A percentile compares a stretch with the other conserved stretches of the same genome.
phyloP scores from a whole-genome alignment of 192 early-diverging fungal genomes.

The Tieghemiomyces parasiticus region DNA sequence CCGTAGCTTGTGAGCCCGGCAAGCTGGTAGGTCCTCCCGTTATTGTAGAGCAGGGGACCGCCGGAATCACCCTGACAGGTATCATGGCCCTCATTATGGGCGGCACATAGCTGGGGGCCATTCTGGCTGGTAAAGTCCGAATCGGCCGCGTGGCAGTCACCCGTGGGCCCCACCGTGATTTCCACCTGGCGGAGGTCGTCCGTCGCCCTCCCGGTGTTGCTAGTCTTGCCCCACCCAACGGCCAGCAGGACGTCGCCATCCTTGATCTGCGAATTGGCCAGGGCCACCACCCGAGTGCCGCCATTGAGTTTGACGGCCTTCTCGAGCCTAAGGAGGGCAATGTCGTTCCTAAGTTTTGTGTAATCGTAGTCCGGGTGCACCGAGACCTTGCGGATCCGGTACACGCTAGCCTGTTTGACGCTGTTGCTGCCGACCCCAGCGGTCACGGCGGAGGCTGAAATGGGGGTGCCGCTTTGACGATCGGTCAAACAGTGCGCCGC shows the following conservation, averaged over 20 bases:
- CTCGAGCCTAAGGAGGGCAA: conserved; percentile 24
- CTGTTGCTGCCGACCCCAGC: conserved; percentile 3
- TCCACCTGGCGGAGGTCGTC: conserved; percentile 14
- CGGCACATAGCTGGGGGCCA: not conserved
- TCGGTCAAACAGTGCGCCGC: conserved; percentile 9
- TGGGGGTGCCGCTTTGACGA: not conserved
- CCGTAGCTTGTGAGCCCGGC: conserved; percentile 34
- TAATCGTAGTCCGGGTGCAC: conserved; percentile 33
- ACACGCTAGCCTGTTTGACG: conserved; percentile 10
- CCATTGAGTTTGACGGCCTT: conserved; percentile 9
- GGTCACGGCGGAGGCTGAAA: not conserved
- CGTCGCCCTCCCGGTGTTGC: conserved; percentile 21
- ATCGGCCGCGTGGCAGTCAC: conserved; percentile 9
- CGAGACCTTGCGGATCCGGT: conserved; percentile 15
- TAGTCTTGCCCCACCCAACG: conserved; percentile 15
- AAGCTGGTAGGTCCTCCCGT: conserved; percentile 16
- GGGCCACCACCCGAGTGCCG: conserved; percentile 13
- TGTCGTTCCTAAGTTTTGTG: conserved; percentile 27
- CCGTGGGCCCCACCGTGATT: conserved; percentile 20
- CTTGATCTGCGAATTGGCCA: conserved; percentile 12
- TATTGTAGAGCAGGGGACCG: not conserved
- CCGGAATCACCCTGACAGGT: conserved; percentile 8
- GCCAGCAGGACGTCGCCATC: conserved; percentile 23
- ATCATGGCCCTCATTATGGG: not conserved
- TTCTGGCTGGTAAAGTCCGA: not conserved